Evolutionary conservation across 306 rosid species (phyloP).

Genomic region (Begonia peltatifolia): DNA sequence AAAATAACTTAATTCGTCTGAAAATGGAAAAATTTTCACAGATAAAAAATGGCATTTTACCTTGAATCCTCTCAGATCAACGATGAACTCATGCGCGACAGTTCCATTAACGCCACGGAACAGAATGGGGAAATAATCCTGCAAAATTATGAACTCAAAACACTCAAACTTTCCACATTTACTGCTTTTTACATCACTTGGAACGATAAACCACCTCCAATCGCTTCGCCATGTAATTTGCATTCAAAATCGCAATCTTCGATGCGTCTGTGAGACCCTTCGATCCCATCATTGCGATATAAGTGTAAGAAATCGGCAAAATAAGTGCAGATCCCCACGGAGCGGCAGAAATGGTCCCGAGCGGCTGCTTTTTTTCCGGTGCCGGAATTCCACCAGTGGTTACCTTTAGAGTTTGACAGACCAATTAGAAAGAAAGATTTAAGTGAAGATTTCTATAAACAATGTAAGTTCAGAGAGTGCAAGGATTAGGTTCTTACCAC

Average conservation of each 20-base stretch:
- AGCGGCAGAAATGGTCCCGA: constrained; percentile 92
- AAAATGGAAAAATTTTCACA: neutral
- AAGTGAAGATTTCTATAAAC: neutral
- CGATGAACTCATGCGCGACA: constrained; percentile 83
- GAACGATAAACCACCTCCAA: constrained; percentile 55
- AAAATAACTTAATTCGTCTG: constrained; percentile 11
- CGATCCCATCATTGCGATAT: constrained; percentile 99
- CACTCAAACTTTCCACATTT: too few relatives aligned
- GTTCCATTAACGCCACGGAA: constrained; percentile 99
- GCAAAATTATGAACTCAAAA: constrained; percentile 13
- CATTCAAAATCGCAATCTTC: constrained; percentile 89
- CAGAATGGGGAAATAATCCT: constrained; percentile 75
- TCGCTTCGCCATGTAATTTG: constrained; percentile 96
- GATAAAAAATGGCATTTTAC: constrained; percentile 19
- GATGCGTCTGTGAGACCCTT: constrained; percentile 92
- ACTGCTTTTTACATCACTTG: neutral
- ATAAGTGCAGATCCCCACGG: constrained; percentile 99
- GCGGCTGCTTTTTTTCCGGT: constrained; percentile 65
- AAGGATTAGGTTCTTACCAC: constrained; percentile 40
- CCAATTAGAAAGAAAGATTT: constrained; percentile 4
- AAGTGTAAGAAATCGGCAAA: constrained; percentile 91
- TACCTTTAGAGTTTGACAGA: constrained; percentile 27
- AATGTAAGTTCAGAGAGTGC: constrained; percentile 1
- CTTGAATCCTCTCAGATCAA: constrained; percentile 96
- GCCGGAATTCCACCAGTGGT: constrained; percentile 93